Base-by-base conservation (phyloP, 441 rosid species). In the Aleurites moluccanus region DNA sequence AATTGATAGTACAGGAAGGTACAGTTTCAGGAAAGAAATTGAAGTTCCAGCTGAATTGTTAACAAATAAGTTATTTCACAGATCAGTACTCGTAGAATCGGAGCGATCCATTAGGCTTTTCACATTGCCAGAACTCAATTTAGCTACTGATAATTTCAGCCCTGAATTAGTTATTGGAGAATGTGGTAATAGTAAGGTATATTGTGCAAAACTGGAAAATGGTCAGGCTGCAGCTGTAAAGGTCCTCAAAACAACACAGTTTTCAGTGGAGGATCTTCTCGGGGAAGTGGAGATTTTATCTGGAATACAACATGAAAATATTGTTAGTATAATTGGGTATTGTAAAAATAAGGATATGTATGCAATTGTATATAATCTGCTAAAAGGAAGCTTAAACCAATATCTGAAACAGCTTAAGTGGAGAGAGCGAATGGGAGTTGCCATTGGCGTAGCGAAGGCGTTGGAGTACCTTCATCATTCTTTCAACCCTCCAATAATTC, bases 361-460 rank as follows among this genome's bases (percentile, higher is more conserved):
- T 45, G 89, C 85, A 56, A 27, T 85, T 45, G 82, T 82, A 4
- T 83, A 60, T 47, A 77, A 82, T 49, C 78, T 86, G 20, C 73
- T 80, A 18, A 42, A 30, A 5, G 83, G 82, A 73, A 83, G 82
- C 72, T 73, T 86, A 76, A 82, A 80, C 59, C 81, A 80, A 50
- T 42, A 62, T 60, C 45, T 79, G 72, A 73, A 47, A 75, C 77
- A 57, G 56, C 80, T 83, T 59, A 62, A 52, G 52, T 81, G 86
- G 85, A 70, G 57, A 27, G 82, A 81, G 75, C 74, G 82, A 68
- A 76, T 85, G 78, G 72, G 47, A 35, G 75, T 81, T 2, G 83
- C 88, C 35, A 74, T 78, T 60, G 85, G 88, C 15, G 70, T 81
- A 53, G 86, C 83, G 13, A 80, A 80, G 79, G 88, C 86, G 8